Evolutionary conservation across 257 asterid species (phyloP).

Genomic region (Solanum arcanum): DNA sequence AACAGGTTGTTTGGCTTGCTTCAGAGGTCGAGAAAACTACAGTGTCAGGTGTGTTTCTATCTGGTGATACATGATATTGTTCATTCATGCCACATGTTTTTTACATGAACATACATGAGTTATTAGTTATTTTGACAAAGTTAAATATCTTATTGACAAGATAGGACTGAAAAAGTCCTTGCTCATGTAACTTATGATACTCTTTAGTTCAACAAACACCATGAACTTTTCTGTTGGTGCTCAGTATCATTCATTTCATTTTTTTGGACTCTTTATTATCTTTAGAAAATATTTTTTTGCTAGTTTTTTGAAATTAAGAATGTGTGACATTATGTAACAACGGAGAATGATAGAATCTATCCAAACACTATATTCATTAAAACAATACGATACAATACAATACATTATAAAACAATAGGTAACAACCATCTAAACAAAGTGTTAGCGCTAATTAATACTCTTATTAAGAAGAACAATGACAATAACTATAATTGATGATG

Average conservation of each 20-base stretch:
- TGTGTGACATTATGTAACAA: too few relatives aligned
- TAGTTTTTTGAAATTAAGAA: not conserved
- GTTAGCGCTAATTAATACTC: not conserved
- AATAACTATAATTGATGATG: not conserved
- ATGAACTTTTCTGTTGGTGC: not conserved
- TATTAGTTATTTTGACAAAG: not conserved
- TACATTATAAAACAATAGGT: too few relatives aligned
- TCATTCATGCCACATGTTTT: not conserved
- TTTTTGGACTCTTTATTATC: not conserved
- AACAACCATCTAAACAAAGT: too few relatives aligned
- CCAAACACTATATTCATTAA: too few relatives aligned
- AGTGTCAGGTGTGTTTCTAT: constrained; percentile 34
- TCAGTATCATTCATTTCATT: not conserved
- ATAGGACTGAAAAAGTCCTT: not conserved
- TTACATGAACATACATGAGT: not conserved
- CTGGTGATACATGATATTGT: not conserved
- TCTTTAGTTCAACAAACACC: not conserved
- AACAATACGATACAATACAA: too few relatives aligned
- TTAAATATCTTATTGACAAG: not conserved
- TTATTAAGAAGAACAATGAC: not conserved
- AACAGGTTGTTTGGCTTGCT: constrained; percentile 46
- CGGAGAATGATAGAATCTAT: too few relatives aligned
- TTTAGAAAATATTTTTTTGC: not conserved
- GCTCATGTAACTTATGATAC: not conserved
- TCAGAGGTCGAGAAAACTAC: constrained; percentile 58